A percentile compares a stretch with the other conserved stretches of the same genome.
Evolutionary conservation across 2,329 filamentous ascomycete species (phyloP).

Genomic region (Penicillium sp.): DNA sequence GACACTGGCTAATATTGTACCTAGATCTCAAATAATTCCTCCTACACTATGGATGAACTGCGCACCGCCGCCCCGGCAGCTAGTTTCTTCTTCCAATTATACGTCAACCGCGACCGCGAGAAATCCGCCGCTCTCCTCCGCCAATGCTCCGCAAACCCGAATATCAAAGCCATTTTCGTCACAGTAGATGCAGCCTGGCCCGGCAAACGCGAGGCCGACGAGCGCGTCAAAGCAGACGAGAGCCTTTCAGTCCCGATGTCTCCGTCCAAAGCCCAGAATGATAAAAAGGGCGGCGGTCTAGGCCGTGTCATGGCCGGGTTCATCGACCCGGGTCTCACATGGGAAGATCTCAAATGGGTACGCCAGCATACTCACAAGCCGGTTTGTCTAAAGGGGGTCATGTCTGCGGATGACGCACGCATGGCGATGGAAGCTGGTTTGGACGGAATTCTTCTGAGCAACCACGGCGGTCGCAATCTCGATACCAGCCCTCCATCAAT

Average conservation of each 20-base stretch:
- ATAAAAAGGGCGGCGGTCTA: constrained; percentile 58
- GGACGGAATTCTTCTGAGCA: constrained; percentile 61
- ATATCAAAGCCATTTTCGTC: constrained; percentile 53
- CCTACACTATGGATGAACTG: constrained; percentile 62
- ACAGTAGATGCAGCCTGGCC: constrained; percentile 62
- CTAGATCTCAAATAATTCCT: constrained; percentile 64
- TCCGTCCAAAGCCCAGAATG: constrained; percentile 51
- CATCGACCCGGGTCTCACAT: constrained; percentile 57
- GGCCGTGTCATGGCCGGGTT: constrained; percentile 58
- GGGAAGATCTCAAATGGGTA: constrained; percentile 61
- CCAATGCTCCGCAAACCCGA: constrained; percentile 46
- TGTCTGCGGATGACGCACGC: constrained; percentile 60
- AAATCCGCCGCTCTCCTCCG: constrained; percentile 55
- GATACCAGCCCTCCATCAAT: constrained; percentile 57
- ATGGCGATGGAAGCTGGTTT: constrained; percentile 55
- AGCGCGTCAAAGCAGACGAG: constrained; percentile 56
- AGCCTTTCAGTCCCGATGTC: constrained; percentile 48
- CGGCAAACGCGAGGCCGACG: constrained; percentile 61
- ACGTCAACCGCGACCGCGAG: constrained; percentile 56
- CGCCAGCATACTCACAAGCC: constrained; percentile 53
- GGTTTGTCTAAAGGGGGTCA: constrained; percentile 62
- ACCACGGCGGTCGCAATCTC: constrained; percentile 62
- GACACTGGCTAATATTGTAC: neutral
- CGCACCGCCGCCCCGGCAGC: constrained; percentile 45
- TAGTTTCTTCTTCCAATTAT: constrained; percentile 60